Evolutionary conservation across 2,329 filamentous ascomycete genomes (phyloP).

Genomic region (Triangularia setosa): DNA sequence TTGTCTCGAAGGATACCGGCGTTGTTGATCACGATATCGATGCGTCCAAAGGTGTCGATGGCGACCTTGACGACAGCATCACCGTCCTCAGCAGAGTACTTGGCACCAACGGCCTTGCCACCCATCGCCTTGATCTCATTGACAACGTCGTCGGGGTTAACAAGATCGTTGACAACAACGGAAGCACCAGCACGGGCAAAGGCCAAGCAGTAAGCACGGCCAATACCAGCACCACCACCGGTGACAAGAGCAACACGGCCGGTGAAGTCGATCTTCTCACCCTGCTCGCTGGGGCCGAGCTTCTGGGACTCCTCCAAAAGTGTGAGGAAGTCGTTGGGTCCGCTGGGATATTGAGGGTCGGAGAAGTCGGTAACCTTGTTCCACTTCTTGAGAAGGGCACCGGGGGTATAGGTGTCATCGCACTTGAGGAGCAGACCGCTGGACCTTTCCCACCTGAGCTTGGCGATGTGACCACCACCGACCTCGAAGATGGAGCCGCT

Average conservation of each 20-base stretch:
- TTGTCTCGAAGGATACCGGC: slow-evolving; percentile 97
- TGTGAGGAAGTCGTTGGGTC: slow-evolving; percentile 81
- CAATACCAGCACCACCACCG: slow-evolving; percentile 83
- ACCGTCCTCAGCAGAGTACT: slow-evolving; percentile 89
- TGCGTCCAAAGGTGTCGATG: slow-evolving; percentile 87
- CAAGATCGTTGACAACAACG: slow-evolving; percentile 93
- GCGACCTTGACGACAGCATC: slow-evolving; percentile 87
- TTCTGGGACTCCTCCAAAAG: slow-evolving; percentile 82
- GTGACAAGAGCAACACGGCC: slow-evolving; percentile 85
- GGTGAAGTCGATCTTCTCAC: slow-evolving; percentile 73
- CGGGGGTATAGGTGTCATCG: slow-evolving; percentile 82
- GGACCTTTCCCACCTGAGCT: slow-evolving; percentile 92
- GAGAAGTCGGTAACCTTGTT: slow-evolving; percentile 82
- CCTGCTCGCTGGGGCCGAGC: slow-evolving; percentile 66
- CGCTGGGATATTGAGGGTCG: slow-evolving; percentile 74
- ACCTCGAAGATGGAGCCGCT: slow-evolving; percentile 90
- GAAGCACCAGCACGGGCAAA: slow-evolving; percentile 77
- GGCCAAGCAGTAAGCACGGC: slow-evolving; percentile 82
- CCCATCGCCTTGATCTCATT: slow-evolving; percentile 87
- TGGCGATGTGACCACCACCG: slow-evolving; percentile 87
- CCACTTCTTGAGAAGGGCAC: slow-evolving; percentile 87
- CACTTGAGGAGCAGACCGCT: slow-evolving; percentile 85
- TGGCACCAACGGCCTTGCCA: slow-evolving; percentile 87
- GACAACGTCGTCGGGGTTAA: slow-evolving; percentile 85
- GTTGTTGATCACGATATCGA: slow-evolving; percentile 97